Evolutionary conservation across 2,329 filamentous ascomycete genomes (phyloP), one percentile per base, ranked within the genome.

Genomic region (Cryphonectria nitschkei): DNA sequence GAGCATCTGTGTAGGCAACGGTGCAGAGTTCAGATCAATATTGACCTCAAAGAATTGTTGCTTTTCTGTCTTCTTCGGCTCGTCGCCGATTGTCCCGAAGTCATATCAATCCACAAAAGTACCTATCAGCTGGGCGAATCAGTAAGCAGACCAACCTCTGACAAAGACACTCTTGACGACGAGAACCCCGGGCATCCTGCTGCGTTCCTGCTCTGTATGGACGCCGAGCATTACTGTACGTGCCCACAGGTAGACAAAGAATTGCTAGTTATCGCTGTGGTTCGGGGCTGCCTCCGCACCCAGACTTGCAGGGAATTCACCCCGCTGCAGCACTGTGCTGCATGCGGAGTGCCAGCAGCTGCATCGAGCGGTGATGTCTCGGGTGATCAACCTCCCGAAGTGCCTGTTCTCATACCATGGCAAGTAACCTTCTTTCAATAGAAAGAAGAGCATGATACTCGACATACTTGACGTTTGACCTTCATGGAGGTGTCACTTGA

Each of bases 341-440:
- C 54, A 16, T 58, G 54, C 54, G 54, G 52, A 56, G 52, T 56
- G 52, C 11, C 3, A 29, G 4, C 26, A 26, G 26, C 54, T 32
- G 54, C 54, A 16, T 8, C 16, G 26, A 58, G 54, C 26, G 54
- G 37, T 7, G n/a, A 62, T 39, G 60, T 41, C 39, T 65, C 62
- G 62, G 62, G 62, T 29, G 62, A 65, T 65, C 62, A 65, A 65
- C 62, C 39, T 0, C 39, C 62, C 62, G 62, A 65, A 50, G 3
- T 50, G 26, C 43, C n/a, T 2, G 26, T 29, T 13, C 13, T 6
- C 41, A 50, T 32, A 29, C n/a, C n/a, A 41, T n/a, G 13, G 52
- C 52, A 56, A 14, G 13, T 3, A 29, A 32, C 26, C 11, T 29
- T 29, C n/a, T 56, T 29, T 7, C 4, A 16, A 13, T 16, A 16